Conservation (phyloP, 805 yeast genomes). For the Ogataea salicorniae region DNA sequence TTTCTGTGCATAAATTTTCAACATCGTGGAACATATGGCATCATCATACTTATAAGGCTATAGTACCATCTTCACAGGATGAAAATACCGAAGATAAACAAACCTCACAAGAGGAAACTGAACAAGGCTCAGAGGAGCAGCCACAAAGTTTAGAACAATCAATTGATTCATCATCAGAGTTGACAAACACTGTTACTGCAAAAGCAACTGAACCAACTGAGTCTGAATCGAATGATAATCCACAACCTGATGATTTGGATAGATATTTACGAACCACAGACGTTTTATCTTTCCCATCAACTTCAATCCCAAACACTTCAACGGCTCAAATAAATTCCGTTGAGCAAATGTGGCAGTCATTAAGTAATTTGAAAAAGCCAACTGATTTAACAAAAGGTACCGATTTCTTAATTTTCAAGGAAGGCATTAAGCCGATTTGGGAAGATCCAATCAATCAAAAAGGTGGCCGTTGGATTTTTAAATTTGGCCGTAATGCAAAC, state of each 20-base stretch:
- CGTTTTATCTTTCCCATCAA: constrained; percentile 34
- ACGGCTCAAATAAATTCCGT: constrained; percentile 36
- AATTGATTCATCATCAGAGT: too few relatives aligned
- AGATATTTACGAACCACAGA: constrained; percentile 42
- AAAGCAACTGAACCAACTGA: neutral
- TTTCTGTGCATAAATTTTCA: constrained; percentile 8
- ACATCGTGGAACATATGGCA: constrained; percentile 17
- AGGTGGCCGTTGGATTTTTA: constrained; percentile 62
- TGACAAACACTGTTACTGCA: neutral
- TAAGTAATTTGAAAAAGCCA: constrained; percentile 36
- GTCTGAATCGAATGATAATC: constrained; percentile 1
- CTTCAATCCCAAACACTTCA: constrained; percentile 7
- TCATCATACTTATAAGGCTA: constrained; percentile 11
- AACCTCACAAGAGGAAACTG: neutral
- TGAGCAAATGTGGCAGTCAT: constrained; percentile 49
- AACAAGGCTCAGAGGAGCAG: neutral
- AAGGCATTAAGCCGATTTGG: constrained; percentile 62
- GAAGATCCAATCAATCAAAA: constrained; percentile 55
- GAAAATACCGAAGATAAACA: constrained; percentile 2
- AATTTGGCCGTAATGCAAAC: constrained; percentile 34
- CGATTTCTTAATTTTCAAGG: constrained; percentile 53
- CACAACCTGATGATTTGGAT: constrained; percentile 30
- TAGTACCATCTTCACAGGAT: neutral
- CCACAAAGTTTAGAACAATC: too few relatives aligned
- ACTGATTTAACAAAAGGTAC: constrained; percentile 39